These are phyloP conservation scores for Didymella glomerata DNA, from an alignment of 2,329 filamentous ascomycete genomes.

Conservation along the genomic window DNA sequence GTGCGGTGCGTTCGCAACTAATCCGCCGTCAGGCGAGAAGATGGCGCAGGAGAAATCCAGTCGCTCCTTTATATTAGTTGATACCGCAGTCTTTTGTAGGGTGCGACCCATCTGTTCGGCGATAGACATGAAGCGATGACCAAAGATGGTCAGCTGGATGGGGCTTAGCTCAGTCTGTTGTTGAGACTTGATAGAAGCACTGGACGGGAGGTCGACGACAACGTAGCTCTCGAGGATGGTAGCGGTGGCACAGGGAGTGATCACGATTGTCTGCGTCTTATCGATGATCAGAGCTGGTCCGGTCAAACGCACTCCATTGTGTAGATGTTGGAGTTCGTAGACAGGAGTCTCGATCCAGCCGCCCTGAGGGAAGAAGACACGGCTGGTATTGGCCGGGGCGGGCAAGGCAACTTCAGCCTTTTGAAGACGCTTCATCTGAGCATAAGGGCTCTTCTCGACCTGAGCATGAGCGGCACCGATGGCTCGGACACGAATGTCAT, in stretches of 20 bases:
- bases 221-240: conserved; percentile 82
- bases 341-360: conserved; percentile 73
- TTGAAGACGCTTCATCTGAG: conserved; percentile 75
- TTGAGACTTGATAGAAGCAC: background rate
- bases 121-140: conserved; percentile 12
- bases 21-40: conserved; percentile 9
- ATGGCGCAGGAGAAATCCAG: conserved; percentile 12
- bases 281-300: conserved; percentile 86
- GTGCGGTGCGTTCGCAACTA: conserved; percentile 12
- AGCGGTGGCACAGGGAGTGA: conserved; percentile 77
- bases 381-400: background rate
- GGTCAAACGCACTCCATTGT: conserved; percentile 71
- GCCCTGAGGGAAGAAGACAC: conserved; percentile 1
- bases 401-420: conserved; percentile 58
- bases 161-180: conserved; percentile 2
- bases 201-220: conserved; percentile 52
- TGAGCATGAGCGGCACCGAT: conserved; percentile 3
- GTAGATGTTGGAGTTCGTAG: conserved; percentile 77
- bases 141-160: conserved; percentile 10
- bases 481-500: conserved; percentile 15
- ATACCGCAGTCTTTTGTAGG: conserved; percentile 9
- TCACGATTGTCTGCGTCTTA: conserved; percentile 85
- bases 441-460: conserved; percentile 51
- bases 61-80: conserved; percentile 12
- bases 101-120: conserved; percentile 13